Evolutionary conservation across 2,329 filamentous ascomycete genomes (phyloP), one percentile per base, ranked within the genome.

Genomic region (Epicoccum sorghinum): DNA sequence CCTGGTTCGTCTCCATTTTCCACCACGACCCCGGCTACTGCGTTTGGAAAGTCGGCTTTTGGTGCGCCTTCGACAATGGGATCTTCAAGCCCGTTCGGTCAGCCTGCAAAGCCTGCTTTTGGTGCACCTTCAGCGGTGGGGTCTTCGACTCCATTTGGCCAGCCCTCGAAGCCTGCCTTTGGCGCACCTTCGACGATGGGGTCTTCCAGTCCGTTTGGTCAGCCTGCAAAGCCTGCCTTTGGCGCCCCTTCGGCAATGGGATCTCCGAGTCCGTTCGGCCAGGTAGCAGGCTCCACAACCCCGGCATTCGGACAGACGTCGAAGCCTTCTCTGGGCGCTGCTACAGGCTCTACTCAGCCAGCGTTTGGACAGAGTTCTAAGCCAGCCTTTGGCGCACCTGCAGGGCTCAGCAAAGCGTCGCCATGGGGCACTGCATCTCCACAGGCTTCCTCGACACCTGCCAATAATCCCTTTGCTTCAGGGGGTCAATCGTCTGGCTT

Each of bases 401-500:
- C 61, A 24, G 64, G 58, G 29, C 33, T 66, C 48, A 56, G 62
- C 42, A 57, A 52, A 56, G 53, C 66, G 40, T 67, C 65, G 13
- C 62, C 59, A 4, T 66, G 65, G 65, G 69, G 58, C 14, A 51
- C 70, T 36, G 27, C 61, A 25, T 46, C 68, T 29, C 25, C 46
- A 13, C 65, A 64, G 48, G 14, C 57, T 13, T 50, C 65, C 1
- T 61, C 67, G 32, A 39, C 68, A 10, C 62, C 64, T 42, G 52
- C 65, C 30, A 73, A 68, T 35, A 72, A 75, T 6, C 78, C 79
- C 52, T 62, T 70, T 6, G 56, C 57, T 27, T 61, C 58, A 24
- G 61, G 60, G 12, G 56, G 63, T 18, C 47, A 38, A 4, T 37
- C 64, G 4, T 69, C 67, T 10, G 71, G 70, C 0, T 76, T 76